Base-by-base conservation (phyloP, 768 basidiomycete species). In the Coprinellus aureogranulatus region DNA sequence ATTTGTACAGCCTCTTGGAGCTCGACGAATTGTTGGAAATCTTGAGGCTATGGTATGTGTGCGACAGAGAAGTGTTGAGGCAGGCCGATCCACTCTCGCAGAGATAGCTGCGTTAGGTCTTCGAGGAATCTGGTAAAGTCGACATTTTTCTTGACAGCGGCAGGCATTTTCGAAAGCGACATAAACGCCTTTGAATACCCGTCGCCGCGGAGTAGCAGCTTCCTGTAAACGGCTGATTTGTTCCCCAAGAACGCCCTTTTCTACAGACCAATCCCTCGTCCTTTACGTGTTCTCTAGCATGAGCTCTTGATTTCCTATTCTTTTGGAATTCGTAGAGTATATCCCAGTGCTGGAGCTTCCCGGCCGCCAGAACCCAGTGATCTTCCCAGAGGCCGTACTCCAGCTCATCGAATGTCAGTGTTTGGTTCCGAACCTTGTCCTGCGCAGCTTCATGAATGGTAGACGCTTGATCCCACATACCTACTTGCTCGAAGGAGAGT, bases 341-440 rank as follows among this genome's bases (percentile, higher is more conserved):
- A 58, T 99, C 97, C 97, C 97, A 99, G 60, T 97, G 91, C 68
- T 98, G 97, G 18, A 99, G 77, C 71, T 99, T 99, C 74, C 96
- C 92, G 0, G 94, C 89, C 1, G 94, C 83, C 8, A 95, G 75
- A 58, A 99, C 90, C 96, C 97, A 99, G 70, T 99, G 97, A 69
- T 99, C 97, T 66, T 99, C 97, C 97, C 97, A 99, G 20, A 99
- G 77, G 65, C 91, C 94, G 70, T 95, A 98, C 70, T 99, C 97
- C 1, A 89, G 80, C 70, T 99, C 97, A 12, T 90, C 89, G 75
- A 95, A 98, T 1, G 94, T 87, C 53, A 97, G 85, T 6, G 82
- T 75, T 4, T 93, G 92, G 3, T 83, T 78, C 46, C 94, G 81
- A 8, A 94, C 88, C 70, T 88, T 91, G 62, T 78, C 86, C 72